phyloP scores from a whole-genome alignment of 176 grass and related monocot genomes.

The Aegilops longissima region DNA sequence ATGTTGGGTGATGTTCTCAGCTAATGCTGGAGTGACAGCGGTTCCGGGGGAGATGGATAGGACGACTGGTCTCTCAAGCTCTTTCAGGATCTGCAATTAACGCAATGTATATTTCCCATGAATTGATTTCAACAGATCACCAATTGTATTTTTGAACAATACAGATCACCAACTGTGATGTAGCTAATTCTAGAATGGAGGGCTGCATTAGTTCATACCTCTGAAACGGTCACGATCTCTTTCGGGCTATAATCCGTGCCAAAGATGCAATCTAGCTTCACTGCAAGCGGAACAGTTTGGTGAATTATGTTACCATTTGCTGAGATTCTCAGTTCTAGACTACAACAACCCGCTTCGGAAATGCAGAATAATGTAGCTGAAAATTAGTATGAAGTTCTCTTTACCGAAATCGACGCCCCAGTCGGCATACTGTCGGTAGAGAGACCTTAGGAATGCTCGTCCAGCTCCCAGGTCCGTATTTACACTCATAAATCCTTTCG shows the following conservation, averaged over 20 bases:
- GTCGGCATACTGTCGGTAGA: constrained; percentile 71
- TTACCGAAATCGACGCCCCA: constrained; percentile 93
- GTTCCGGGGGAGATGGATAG: constrained; percentile 80
- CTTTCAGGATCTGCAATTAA: constrained; percentile 64
- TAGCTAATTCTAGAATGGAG: not conserved
- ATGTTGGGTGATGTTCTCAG: constrained; percentile 52
- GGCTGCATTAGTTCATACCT: constrained; percentile 37
- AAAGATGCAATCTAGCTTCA: constrained; percentile 94
- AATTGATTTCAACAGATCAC: not conserved
- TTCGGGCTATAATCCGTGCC: constrained; percentile 73
- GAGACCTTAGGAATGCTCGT: constrained; percentile 75
- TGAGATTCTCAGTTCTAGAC: not conserved
- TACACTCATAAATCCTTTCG: constrained; percentile 87
- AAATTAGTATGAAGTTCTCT: not conserved
- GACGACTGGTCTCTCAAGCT: constrained; percentile 64
- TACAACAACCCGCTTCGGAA: not conserved
- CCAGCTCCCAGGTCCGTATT: constrained; percentile 73
- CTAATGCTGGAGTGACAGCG: constrained; percentile 60
- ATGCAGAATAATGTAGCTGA: not conserved
- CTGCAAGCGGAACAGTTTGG: constrained; percentile 26
- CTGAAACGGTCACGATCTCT: constrained; percentile 75
- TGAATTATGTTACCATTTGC: not conserved
- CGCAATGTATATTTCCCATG: not conserved
- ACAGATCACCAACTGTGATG: not conserved
- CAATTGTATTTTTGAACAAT: no score